A percentile compares a stretch with the other conserved stretches of the same genome.
Evolutionary conservation across 2,329 filamentous ascomycete species (phyloP).

Genomic region (Fusarium zealandicum): DNA sequence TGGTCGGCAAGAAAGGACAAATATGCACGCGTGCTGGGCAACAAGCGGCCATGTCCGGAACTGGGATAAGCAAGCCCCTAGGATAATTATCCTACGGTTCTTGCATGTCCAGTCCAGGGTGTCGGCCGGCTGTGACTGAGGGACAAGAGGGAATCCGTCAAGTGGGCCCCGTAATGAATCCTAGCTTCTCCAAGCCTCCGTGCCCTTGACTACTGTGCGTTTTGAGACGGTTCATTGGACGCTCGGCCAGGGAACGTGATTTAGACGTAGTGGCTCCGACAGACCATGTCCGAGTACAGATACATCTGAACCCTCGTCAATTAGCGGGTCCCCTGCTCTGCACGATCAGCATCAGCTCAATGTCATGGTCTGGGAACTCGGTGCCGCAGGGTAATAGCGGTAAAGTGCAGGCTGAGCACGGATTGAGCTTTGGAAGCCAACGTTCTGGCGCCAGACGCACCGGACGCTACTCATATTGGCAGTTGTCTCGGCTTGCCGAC

Average conservation of each 20-base stretch:
- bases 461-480: constrained; percentile 15
- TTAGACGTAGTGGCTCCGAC: neutral
- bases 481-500: neutral
- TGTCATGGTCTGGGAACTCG: no score
- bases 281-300: neutral
- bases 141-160: constrained; percentile 30
- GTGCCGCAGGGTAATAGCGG: neutral
- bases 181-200: constrained; percentile 1
- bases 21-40: constrained; percentile 8
- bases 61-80: constrained; percentile 2
- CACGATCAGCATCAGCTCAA: no score
- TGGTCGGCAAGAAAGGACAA: constrained; percentile 1
- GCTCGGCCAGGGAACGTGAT: constrained; percentile 2
- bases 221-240: constrained; percentile 36
- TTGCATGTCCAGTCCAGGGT: neutral
- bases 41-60: constrained; percentile 26
- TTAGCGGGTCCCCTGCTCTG: no score
- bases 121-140: no score
- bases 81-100: neutral
- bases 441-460: constrained; percentile 25
- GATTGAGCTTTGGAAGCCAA: neutral
- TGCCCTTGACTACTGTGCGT: constrained; percentile 8
- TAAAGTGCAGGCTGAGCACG: constrained; percentile 2
- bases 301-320: no score
- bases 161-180: constrained; percentile 27